These are phyloP conservation scores for Pleomassaria siparia DNA, from an alignment of 2,329 filamentous ascomycete species.

Conservation along the genomic window DNA sequence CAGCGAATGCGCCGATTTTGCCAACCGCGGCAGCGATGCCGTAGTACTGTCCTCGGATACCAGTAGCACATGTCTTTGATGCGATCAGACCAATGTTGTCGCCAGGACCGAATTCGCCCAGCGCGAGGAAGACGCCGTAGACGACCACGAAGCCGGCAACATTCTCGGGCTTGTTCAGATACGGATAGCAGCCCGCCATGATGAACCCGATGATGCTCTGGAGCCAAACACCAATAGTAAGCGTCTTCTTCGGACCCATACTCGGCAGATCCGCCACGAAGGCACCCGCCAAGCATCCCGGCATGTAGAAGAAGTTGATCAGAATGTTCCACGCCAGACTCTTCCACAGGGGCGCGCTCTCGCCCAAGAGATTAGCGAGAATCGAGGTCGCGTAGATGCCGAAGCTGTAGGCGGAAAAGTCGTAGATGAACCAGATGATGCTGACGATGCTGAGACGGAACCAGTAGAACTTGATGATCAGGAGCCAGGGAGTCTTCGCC, in stretches of 20 bases:
- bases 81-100: conserved; percentile 90
- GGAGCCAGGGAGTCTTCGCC: conserved; percentile 38
- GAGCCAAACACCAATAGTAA: conserved; percentile 68
- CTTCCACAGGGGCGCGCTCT: conserved; percentile 66
- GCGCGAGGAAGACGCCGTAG: conserved; percentile 74
- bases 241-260: conserved; percentile 74
- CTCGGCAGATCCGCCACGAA: conserved; percentile 67
- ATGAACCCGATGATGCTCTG: conserved; percentile 84
- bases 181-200: conserved; percentile 78
- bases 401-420: conserved; percentile 83
- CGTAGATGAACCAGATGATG: conserved; percentile 59
- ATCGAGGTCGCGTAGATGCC: conserved; percentile 82
- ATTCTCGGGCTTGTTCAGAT: conserved; percentile 66
- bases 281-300: conserved; percentile 76
- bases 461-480: conserved; percentile 59
- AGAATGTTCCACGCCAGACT: conserved; percentile 87
- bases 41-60: conserved; percentile 77
- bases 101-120: conserved; percentile 82
- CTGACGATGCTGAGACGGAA: conserved; percentile 55
- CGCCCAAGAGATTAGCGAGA: conserved; percentile 64
- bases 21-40: conserved; percentile 71
- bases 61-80: conserved; percentile 84
- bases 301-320: conserved; percentile 86
- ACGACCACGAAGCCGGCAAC: conserved; percentile 77
- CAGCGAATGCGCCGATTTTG: conserved; percentile 82